phyloP scores from a whole-genome alignment of 2,329 filamentous ascomycete genomes.

The Penicillium brevicompactum region DNA sequence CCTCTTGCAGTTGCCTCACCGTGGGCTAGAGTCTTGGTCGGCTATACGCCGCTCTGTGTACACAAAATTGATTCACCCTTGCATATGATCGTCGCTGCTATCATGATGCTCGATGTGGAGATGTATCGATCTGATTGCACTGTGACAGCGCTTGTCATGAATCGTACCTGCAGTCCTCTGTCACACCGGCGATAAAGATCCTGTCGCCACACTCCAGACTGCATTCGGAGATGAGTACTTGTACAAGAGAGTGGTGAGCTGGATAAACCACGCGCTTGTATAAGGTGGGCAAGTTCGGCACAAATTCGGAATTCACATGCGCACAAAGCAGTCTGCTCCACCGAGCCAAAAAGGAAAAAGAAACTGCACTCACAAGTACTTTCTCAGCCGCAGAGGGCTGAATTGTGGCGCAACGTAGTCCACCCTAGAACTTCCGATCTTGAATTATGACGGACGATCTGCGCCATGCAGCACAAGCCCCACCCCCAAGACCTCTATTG shows the following conservation, averaged over 20 bases:
- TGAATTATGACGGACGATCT: constrained; percentile 7
- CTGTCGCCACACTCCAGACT: background rate
- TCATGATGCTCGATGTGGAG: constrained; percentile 11
- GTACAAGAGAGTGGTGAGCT: background rate
- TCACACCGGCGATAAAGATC: background rate
- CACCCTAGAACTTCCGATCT: constrained; percentile 9
- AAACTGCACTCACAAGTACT: background rate
- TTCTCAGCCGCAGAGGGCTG: constrained; percentile 14
- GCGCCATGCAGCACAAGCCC: background rate
- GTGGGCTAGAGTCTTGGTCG: background rate
- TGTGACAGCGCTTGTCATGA: constrained; percentile 20
- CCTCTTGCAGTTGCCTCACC: background rate
- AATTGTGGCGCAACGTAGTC: constrained; percentile 20
- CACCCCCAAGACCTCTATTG: background rate
- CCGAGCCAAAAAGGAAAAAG: constrained; percentile 10
- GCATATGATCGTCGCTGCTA: constrained; percentile 19
- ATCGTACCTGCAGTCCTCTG: constrained; percentile 14
- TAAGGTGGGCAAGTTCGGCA: background rate
- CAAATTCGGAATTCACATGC: background rate
- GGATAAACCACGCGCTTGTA: background rate
- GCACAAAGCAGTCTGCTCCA: background rate
- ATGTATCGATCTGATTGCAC: background rate
- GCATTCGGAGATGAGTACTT: background rate
- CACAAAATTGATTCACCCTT: constrained; percentile 13
- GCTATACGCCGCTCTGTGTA: background rate